Base-by-base conservation (phyloP, 805 yeast species). In the Scheffersomyces ergatensis region DNA sequence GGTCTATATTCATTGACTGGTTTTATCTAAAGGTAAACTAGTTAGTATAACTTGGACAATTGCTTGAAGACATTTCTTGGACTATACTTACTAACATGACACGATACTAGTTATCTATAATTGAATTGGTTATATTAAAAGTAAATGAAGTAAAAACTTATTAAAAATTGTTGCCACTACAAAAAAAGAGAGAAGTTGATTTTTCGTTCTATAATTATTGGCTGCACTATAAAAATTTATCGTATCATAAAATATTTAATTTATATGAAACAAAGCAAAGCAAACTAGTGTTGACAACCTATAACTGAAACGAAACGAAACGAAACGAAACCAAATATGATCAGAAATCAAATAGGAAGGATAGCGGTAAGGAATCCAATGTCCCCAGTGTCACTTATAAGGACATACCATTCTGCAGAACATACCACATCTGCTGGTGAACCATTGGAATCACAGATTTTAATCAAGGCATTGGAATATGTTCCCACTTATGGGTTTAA, bases 401-500 rank as follows among this genome's bases (percentile, higher is more conserved):
- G 48, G 30, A 34, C 41, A 11, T 70, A 70, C 50, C 74, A 70
- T 49, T 62, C 73, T 0, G 48, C 44, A 17, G 60, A 63, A 37
- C 74, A 69, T 40, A 19, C 47, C 15, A 66, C 68, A 21, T 49
- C 68, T 29, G 54, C 63, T 42, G 39, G 43, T 14, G 49, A 52
- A 23, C 49, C 61, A 4, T 57, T 74, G 7, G 80, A 76, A 43
- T 58, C 67, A 30, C 58, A 61, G 34, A 67, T 82, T 23, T 55
- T 69, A 38, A 48, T 57, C 31, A 61, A 63, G 41, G 62, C 76
- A 1, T 38, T 67, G 8, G 63, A 59, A 17, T 55, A 55, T 38
- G 76, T 82, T 21, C 85, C 85, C 5, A 49, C 54, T 31, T 60
- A 54, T 37, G 88, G 88, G 4, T 81, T 82, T 58, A 54, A 64